These are phyloP conservation scores for Rhodotorula sp. DNA, from an alignment of 1,284 basidiomycete species.

Conservation along the genomic window DNA sequence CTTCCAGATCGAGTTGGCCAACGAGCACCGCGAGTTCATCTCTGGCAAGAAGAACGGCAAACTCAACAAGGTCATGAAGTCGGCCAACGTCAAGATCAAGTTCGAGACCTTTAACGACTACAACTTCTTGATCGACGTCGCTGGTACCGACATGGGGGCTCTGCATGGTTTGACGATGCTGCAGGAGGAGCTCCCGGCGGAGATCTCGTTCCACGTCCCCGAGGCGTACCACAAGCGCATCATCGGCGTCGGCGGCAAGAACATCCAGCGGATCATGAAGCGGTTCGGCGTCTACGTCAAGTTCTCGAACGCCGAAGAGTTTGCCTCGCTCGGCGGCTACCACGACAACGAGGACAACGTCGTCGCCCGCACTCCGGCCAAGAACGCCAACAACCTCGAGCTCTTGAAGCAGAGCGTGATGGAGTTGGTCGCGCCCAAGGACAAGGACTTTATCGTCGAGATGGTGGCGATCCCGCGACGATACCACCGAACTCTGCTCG, in stretches of 20 bases:
- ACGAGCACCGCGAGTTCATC: constrained; percentile 98
- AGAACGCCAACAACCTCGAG: constrained; percentile 94
- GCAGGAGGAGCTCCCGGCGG: constrained; percentile 97
- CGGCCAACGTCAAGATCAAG: constrained; percentile 94
- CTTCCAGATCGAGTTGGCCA: constrained; percentile 97
- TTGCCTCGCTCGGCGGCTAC: constrained; percentile 90
- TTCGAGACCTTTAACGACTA: constrained; percentile 99
- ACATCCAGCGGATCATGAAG: constrained; percentile 99
- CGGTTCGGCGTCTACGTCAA: constrained; percentile 99
- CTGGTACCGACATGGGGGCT: constrained; percentile 68
- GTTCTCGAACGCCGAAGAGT: constrained; percentile 98
- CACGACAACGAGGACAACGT: constrained; percentile 99
- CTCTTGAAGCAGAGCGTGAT: constrained; percentile 95
- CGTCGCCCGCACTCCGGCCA: constrained; percentile 92
- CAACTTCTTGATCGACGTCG: constrained; percentile 92
- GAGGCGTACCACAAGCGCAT: constrained; percentile 99
- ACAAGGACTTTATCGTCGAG: constrained; percentile 95
- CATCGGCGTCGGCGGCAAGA: constrained; percentile 96
- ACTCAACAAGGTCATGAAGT: constrained; percentile 98
- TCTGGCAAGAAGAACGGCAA: constrained; percentile 98
- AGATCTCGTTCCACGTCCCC: constrained; percentile 98
- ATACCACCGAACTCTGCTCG: constrained; percentile 90
- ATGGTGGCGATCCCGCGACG: constrained; percentile 87
- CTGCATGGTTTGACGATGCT: constrained; percentile 84
- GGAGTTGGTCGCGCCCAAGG: constrained; percentile 97